Percentiles rank a stretch among this genome's conserved stretches.
Conservation (phyloP, 352 stramenopile genomes). For the Pythium biforme region DNA sequence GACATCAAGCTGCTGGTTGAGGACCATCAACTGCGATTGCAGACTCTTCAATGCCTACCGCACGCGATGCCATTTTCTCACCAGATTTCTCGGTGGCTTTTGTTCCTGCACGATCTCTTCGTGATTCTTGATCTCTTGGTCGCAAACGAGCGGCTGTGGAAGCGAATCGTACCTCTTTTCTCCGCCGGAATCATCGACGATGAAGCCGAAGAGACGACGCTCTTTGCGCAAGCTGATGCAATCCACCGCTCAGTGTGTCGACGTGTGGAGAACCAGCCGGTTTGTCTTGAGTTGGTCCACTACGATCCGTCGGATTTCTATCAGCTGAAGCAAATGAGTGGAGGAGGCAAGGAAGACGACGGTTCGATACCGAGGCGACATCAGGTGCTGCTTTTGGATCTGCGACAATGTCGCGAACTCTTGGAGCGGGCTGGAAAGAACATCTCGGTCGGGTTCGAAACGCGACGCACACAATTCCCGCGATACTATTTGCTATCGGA, state of each 20-base stretch:
- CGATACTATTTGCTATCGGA: constrained; percentile 75
- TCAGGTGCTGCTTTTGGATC: constrained; percentile 31
- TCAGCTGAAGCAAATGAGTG: not conserved
- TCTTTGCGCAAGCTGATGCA: constrained; percentile 42
- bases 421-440: constrained; percentile 45
- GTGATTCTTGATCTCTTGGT: constrained; percentile 41
- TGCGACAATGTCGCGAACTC: constrained; percentile 38
- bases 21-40: constrained; percentile 56
- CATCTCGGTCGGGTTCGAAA: constrained; percentile 48
- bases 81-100: constrained; percentile 47
- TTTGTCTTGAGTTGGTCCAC: constrained; percentile 39
- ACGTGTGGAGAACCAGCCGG: constrained; percentile 29
- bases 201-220: constrained; percentile 36
- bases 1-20: constrained; percentile 50
- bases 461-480: constrained; percentile 50
- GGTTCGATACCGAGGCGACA: not conserved
- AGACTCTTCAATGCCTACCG: constrained; percentile 45
- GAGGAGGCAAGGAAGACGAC: not conserved
- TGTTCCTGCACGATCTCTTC: constrained; percentile 42
- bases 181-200: constrained; percentile 45
- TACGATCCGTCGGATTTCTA: not conserved
- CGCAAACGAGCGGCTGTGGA: constrained; percentile 48
- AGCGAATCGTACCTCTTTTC: constrained; percentile 49
- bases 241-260: constrained; percentile 37
- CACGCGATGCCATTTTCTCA: constrained; percentile 44